These are phyloP conservation scores for Pythium scleroteichum DNA, from an alignment of 352 stramenopile species.

Conservation along the genomic window DNA sequence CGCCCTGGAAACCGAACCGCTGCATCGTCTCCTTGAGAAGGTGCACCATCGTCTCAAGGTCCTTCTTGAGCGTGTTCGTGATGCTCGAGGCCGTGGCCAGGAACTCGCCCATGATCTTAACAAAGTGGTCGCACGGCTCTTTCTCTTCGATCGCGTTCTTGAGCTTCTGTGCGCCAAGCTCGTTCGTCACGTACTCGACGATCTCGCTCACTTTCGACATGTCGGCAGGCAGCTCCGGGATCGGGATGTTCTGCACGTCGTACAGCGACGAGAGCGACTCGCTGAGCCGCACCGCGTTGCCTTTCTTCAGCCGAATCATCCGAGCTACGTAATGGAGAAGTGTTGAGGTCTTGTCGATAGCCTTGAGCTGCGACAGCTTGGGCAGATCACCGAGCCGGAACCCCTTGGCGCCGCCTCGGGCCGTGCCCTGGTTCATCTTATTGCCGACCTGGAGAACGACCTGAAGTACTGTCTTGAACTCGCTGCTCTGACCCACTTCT, in stretches of 20 bases:
- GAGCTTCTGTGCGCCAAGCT: slow-evolving; percentile 64
- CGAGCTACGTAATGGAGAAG: slow-evolving; percentile 75
- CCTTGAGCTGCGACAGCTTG: slow-evolving; percentile 75
- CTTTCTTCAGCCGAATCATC: slow-evolving; percentile 69
- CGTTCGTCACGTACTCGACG: slow-evolving; percentile 57
- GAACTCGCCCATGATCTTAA: slow-evolving; percentile 67
- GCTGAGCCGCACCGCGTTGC: slow-evolving; percentile 56
- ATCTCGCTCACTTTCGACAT: slow-evolving; percentile 68
- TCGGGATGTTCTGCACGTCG: slow-evolving; percentile 76
- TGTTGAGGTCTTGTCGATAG: slow-evolving; percentile 57
- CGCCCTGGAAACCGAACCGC: slow-evolving; percentile 46
- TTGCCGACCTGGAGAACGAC: slow-evolving; percentile 83
- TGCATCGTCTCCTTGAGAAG: slow-evolving; percentile 61
- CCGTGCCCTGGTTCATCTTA: slow-evolving; percentile 83
- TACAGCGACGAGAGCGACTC: slow-evolving; percentile 70
- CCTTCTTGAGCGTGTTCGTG: slow-evolving; percentile 38
- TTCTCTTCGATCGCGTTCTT: slow-evolving; percentile 80
- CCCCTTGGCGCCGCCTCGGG: slow-evolving; percentile 63
- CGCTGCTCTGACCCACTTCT: slow-evolving; percentile 59
- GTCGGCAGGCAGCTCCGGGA: slow-evolving; percentile 68
- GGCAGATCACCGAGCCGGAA: slow-evolving; percentile 67
- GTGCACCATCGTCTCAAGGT: slow-evolving; percentile 49
- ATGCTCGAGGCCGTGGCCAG: slow-evolving; percentile 40
- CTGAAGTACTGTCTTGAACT: slow-evolving; percentile 70
- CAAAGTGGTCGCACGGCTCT: slow-evolving; percentile 59